Percentiles rank a stretch among this genome's conserved stretches.
phyloP scores from a whole-genome alignment of 345 rosid genomes.

The Linum trigynum region DNA sequence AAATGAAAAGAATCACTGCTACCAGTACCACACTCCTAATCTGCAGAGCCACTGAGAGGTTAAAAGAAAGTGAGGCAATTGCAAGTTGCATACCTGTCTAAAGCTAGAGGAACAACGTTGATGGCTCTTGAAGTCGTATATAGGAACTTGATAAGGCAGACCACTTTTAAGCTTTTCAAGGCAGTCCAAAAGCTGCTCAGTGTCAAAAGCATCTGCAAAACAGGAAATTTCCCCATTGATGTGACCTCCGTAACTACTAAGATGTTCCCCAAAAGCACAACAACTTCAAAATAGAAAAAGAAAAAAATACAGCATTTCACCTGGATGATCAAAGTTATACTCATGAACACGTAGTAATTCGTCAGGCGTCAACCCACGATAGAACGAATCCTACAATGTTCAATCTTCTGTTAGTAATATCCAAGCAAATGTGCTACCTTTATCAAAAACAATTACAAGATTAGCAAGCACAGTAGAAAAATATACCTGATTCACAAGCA shows the following conservation, averaged over 20 bases:
- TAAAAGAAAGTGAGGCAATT: neutral
- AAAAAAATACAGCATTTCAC: neutral
- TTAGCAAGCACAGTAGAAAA: neutral
- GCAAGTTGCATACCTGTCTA: conserved; percentile 1
- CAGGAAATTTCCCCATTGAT: neutral
- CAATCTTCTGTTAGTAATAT: neutral
- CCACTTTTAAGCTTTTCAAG: neutral
- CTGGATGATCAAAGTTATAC: conserved; percentile 4
- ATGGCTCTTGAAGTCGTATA: conserved; percentile 1
- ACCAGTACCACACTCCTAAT: too few relatives aligned
- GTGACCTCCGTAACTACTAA: neutral
- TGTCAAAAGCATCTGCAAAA: neutral
- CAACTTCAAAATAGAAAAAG: neutral
- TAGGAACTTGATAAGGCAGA: conserved; percentile 4
- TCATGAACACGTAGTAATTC: neutral
- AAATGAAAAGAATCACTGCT: too few relatives aligned
- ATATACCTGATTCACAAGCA: neutral
- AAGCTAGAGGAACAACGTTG: conserved; percentile 1
- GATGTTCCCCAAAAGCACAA: neutral
- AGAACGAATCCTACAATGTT: neutral
- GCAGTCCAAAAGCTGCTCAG: conserved; percentile 7
- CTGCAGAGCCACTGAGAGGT: neutral
- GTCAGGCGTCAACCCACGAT: conserved; percentile 1
- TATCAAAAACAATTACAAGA: neutral
- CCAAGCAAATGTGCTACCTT: neutral